Conservation (phyloP, 225 moss, liverwort and hornwort genomes). For the Bryoerythrophyllum caledonicum region DNA sequence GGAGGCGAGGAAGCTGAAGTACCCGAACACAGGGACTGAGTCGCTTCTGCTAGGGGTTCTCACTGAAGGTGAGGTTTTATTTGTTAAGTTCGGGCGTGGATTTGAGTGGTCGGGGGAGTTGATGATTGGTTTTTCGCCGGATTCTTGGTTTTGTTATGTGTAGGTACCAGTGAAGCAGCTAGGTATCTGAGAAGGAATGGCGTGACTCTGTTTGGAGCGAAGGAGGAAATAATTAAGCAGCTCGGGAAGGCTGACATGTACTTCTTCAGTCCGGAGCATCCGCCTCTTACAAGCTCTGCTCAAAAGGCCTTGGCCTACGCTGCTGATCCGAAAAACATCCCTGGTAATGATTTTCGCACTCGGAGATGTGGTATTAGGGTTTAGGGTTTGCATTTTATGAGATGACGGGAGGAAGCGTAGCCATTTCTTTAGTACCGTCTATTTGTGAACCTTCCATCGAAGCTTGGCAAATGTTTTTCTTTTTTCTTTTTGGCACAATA, state of each 20-base stretch:
- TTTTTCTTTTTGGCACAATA: no score
- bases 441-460: background rate
- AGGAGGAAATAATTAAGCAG: conserved; percentile 81
- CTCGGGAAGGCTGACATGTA: conserved; percentile 99
- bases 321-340: conserved; percentile 66
- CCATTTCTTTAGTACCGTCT: background rate
- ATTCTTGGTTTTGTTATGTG: conserved; percentile 7
- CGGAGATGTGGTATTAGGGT: background rate
- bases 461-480: background rate
- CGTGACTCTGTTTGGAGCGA: conserved; percentile 80
- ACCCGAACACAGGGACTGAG: conserved; percentile 94
- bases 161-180: conserved; percentile 94
- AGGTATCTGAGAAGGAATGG: conserved; percentile 76
- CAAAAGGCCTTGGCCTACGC: conserved; percentile 95
- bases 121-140: background rate
- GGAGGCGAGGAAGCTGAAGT: conserved; percentile 98
- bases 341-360: conserved; percentile 47
- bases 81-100: background rate
- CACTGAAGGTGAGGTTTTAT: conserved; percentile 73
- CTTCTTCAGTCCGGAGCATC: conserved; percentile 97
- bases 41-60: conserved; percentile 88
- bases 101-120: conserved; percentile 3
- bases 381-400: conserved; percentile 30
- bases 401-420: background rate
- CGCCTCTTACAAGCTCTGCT: conserved; percentile 82